A percentile compares a stretch with the other conserved stretches of the same genome.
Conservation (phyloP, 371 early-diverging fungal genomes). For the Mortierella sp. region DNA sequence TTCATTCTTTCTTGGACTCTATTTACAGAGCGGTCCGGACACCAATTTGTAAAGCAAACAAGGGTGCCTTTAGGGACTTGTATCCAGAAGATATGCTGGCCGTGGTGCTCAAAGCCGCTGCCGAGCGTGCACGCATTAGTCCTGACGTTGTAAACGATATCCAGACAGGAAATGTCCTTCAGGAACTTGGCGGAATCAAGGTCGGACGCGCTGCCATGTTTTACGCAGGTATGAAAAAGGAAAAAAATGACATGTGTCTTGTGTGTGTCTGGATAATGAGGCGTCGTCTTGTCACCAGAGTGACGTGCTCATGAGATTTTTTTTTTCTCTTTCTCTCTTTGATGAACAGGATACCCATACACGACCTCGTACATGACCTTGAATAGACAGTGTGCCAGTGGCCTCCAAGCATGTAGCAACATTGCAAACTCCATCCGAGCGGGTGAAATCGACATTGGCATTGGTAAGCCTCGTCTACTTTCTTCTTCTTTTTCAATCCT, state of each 20-base stretch:
- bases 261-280: too few relatives aligned
- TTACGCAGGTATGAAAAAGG: slow-evolving; percentile 25
- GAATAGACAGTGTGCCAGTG: slow-evolving; percentile 54
- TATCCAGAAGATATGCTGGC: slow-evolving; percentile 64
- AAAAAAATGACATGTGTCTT: too few relatives aligned
- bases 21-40: slow-evolving; percentile 82
- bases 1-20: background rate
- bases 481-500: background rate
- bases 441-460: slow-evolving; percentile 54
- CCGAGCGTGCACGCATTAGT: slow-evolving; percentile 47
- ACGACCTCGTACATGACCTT: slow-evolving; percentile 44
- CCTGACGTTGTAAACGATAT: slow-evolving; percentile 52
- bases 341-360: slow-evolving; percentile 33
- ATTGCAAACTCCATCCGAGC: slow-evolving; percentile 53
- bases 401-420: slow-evolving; percentile 50
- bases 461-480: slow-evolving; percentile 24
- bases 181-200: slow-evolving; percentile 49
- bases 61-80: slow-evolving; percentile 94
- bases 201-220: slow-evolving; percentile 52
- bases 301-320: background rate
- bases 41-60: slow-evolving; percentile 90
- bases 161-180: slow-evolving; percentile 50
- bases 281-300: too few relatives aligned
- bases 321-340: background rate
- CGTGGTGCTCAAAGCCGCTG: slow-evolving; percentile 43